Conservation (phyloP, 2,329 filamentous ascomycete species). For the Xenoacremonium recifei region DNA sequence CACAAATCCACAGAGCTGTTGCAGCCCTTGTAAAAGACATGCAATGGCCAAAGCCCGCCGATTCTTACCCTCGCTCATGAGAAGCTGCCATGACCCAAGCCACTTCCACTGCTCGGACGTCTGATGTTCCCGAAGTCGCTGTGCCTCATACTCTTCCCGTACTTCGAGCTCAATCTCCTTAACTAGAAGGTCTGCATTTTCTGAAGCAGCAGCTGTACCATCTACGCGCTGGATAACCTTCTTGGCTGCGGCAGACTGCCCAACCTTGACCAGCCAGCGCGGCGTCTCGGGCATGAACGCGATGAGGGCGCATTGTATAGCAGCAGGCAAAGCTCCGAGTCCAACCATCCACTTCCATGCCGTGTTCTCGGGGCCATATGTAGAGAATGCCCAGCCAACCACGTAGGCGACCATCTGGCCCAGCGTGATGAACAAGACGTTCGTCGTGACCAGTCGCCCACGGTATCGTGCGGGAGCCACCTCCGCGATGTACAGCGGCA, state of each 20-base stretch:
- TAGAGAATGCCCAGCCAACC: slow-evolving; percentile 72
- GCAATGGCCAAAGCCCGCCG: slow-evolving; percentile 78
- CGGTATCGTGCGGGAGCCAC: slow-evolving; percentile 73
- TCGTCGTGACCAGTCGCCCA: slow-evolving; percentile 78
- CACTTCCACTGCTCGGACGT: slow-evolving; percentile 29
- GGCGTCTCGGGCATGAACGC: slow-evolving; percentile 82
- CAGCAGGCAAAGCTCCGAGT: slow-evolving; percentile 74
- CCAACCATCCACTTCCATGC: slow-evolving; percentile 95
- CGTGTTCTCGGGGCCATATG: slow-evolving; percentile 45
- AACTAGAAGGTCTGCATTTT: slow-evolving; percentile 59
- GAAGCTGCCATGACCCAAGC: slow-evolving; percentile 50
- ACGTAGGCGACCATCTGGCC: slow-evolving; percentile 90
- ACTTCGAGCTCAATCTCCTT: slow-evolving; percentile 73
- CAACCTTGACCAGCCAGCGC: slow-evolving; percentile 76
- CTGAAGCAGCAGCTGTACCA: slow-evolving; percentile 41
- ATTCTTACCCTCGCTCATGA: slow-evolving; percentile 60
- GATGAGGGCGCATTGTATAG: slow-evolving; percentile 67
- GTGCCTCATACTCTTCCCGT: slow-evolving; percentile 61
- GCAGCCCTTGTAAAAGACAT: slow-evolving; percentile 80
- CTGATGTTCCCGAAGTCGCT: slow-evolving; percentile 33
- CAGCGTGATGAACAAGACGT: slow-evolving; percentile 78
- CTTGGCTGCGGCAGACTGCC: slow-evolving; percentile 60
- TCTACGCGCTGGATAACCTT: slow-evolving; percentile 65
- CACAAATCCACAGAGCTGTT: slow-evolving; percentile 85
- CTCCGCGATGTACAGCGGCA: slow-evolving; percentile 87